A percentile compares a stretch with the other conserved stretches of the same genome.
phyloP scores from a whole-genome alignment of 805 yeast species.

The Wickerhamiella hasegawae region DNA sequence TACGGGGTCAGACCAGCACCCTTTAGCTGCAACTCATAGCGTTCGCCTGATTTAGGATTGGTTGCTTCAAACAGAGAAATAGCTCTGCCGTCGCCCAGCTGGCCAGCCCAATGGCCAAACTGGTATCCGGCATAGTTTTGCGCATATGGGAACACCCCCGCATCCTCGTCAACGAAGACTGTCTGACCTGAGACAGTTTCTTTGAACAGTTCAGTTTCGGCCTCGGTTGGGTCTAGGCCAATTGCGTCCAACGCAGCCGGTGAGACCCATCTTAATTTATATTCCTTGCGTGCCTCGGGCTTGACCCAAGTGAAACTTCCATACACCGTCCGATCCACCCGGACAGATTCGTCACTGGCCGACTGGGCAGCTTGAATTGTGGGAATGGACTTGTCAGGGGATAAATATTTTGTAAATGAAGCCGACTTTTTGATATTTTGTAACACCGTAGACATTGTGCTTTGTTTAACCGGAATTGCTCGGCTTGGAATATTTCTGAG shows the following conservation, averaged over 20 bases:
- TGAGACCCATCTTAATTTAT: constrained; percentile 39
- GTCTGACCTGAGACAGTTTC: constrained; percentile 46
- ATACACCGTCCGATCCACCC: constrained; percentile 34
- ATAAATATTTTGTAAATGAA: constrained; percentile 20
- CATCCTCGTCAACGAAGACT: constrained; percentile 23
- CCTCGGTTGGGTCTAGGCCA: constrained; percentile 31
- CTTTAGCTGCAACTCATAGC: constrained; percentile 64
- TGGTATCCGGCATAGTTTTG: constrained; percentile 94
- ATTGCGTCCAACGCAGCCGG: constrained; percentile 45
- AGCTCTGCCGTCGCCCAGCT: constrained; percentile 91
- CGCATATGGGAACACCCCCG: constrained; percentile 58
- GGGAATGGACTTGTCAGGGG: constrained; percentile 26
- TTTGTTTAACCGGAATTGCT: background rate
- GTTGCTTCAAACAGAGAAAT: constrained; percentile 60
- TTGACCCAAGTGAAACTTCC: constrained; percentile 58
- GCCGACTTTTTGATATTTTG: constrained; percentile 12
- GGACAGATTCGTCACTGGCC: constrained; percentile 24
- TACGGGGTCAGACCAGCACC: constrained; percentile 89
- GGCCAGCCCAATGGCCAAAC: constrained; percentile 94
- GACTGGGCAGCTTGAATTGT: constrained; percentile 22
- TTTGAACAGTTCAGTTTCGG: constrained; percentile 30
- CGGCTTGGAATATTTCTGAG: no score
- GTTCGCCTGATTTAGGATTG: constrained; percentile 26
- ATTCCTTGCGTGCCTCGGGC: constrained; percentile 40
- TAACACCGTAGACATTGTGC: background rate